A percentile compares a stretch with the other conserved stretches of the same genome.
These are phyloP conservation scores for Lathyrus oleraceus DNA, from an alignment of 306 rosid genomes.

Conservation along the genomic window DNA sequence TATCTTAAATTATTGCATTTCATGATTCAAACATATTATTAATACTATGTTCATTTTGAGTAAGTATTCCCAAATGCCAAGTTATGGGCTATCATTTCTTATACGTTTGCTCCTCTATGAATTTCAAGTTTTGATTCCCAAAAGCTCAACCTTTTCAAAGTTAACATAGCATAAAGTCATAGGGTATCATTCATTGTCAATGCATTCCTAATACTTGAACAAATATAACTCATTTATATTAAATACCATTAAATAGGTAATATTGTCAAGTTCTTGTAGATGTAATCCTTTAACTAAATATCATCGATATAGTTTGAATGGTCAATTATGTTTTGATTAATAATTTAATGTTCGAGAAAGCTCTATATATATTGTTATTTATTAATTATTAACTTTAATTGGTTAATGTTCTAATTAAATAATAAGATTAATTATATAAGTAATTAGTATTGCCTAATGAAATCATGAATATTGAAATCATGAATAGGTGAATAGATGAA, in stretches of 20 bases:
- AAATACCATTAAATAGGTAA: no score
- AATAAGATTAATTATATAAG: no score
- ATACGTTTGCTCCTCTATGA: neutral
- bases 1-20: neutral
- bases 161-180: neutral
- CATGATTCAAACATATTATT: neutral
- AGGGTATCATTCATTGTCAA: neutral
- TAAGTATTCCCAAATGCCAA: conserved; percentile 2
- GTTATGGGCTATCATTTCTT: conserved; percentile 11
- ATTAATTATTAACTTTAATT: no score
- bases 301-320: no score
- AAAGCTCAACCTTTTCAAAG: neutral
- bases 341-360: no score
- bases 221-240: neutral
- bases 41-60: neutral
- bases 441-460: no score
- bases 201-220: conserved; percentile 5
- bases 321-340: no score
- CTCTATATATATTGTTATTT: no score
- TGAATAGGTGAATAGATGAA: no score
- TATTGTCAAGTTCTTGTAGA: neutral
- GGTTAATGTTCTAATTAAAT: no score
- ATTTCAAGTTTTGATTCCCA: neutral
- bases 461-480: no score
- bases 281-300: neutral